phyloP scores from a whole-genome alignment of 208 protist species.

The Trypanosoma congolense region DNA sequence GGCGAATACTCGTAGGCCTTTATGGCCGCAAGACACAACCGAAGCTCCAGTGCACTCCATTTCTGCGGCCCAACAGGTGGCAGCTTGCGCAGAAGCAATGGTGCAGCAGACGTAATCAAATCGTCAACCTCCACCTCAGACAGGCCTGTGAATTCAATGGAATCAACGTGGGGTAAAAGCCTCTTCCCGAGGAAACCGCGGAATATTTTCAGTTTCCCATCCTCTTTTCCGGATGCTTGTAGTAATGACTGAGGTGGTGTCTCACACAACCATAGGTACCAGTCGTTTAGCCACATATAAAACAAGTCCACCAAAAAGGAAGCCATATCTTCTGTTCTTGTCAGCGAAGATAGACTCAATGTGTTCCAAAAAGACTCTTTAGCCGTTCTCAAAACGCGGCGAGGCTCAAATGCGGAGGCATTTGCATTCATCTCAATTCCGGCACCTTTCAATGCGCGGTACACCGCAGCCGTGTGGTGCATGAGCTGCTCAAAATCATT shows the following conservation, averaged over 20 bases:
- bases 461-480: constrained; percentile 52
- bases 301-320: constrained; percentile 45
- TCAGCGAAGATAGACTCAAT: constrained; percentile 29
- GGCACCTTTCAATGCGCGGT: constrained; percentile 42
- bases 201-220: constrained; percentile 29
- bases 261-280: constrained; percentile 50
- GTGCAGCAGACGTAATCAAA: constrained; percentile 25
- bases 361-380: constrained; percentile 35
- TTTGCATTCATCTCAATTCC: constrained; percentile 38
- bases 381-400: constrained; percentile 20
- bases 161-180: constrained; percentile 25
- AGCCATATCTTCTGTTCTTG: constrained; percentile 29
- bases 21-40: constrained; percentile 39
- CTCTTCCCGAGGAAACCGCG: constrained; percentile 34
- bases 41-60: constrained; percentile 56
- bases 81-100: constrained; percentile 26
- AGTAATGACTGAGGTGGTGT: constrained; percentile 37
- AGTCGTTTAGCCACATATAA: constrained; percentile 61
- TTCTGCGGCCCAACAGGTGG: constrained; percentile 43
- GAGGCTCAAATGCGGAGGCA: constrained; percentile 42
- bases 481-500: constrained; percentile 49
- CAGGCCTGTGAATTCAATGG: constrained; percentile 29
- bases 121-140: constrained; percentile 28
- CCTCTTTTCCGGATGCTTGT: not conserved
- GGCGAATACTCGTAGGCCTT: constrained; percentile 32